Evolutionary conservation across 805 yeast genomes (phyloP).

Genomic region (Saturnispora dispora): DNA sequence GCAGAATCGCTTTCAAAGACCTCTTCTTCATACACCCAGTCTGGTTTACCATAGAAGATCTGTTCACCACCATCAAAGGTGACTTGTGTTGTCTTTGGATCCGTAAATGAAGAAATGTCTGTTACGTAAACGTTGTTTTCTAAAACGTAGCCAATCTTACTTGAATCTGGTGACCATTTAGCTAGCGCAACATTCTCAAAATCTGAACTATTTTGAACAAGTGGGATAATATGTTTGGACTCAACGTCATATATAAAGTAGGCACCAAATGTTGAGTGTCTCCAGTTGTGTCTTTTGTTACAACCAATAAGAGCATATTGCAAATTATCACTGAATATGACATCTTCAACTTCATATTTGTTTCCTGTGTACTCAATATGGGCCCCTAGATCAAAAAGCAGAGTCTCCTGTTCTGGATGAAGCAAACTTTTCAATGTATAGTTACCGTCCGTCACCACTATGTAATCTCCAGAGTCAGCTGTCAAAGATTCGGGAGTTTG

Average conservation of each 20-base stretch:
- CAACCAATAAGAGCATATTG: conserved; percentile 50
- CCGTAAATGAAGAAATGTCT: conserved; percentile 21
- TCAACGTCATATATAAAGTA: conserved; percentile 54
- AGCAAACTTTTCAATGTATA: conserved; percentile 48
- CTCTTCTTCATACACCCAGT: conserved; percentile 94
- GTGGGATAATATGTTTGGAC: conserved; percentile 18
- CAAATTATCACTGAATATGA: conserved; percentile 62
- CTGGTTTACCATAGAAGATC: conserved; percentile 81
- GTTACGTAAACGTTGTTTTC: conserved; percentile 63
- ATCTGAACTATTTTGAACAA: conserved; percentile 12
- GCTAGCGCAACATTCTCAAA: conserved; percentile 36
- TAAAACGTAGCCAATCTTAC: conserved; percentile 52
- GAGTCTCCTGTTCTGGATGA: conserved; percentile 35
- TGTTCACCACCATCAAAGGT: conserved; percentile 64
- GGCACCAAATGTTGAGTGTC: conserved; percentile 59
- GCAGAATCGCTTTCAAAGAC: conserved; percentile 63
- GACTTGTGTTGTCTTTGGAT: conserved; percentile 33
- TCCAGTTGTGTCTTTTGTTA: conserved; percentile 53
- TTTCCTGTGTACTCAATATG: conserved; percentile 32
- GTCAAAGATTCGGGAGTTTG: conserved; percentile 36
- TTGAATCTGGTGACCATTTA: conserved; percentile 68
- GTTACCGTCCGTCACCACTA: conserved; percentile 37
- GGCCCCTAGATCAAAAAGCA: conserved; percentile 41
- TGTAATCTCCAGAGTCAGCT: conserved; percentile 60
- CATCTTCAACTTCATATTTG: conserved; percentile 39